Evolutionary conservation across 1,139 yeast species (phyloP).

Genomic region (Waltiozyma sp.): DNA sequence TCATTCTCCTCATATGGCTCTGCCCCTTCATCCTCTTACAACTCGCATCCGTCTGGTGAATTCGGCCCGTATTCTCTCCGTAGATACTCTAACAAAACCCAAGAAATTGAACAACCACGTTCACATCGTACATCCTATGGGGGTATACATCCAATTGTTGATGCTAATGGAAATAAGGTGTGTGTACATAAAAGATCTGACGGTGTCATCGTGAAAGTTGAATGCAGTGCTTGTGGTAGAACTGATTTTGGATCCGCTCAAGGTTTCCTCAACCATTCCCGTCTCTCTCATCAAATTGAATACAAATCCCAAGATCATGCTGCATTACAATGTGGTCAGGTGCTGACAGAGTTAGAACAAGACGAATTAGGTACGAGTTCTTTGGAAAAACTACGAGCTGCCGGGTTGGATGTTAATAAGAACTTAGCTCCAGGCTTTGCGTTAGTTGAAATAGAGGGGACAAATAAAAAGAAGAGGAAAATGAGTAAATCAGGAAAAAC

Average conservation of each 20-base stretch:
- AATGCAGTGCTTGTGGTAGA: conserved; percentile 58
- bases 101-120: conserved; percentile 5
- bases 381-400: conserved; percentile 30
- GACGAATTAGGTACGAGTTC: conserved; percentile 45
- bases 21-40: not conserved
- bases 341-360: conserved; percentile 46
- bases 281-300: conserved; percentile 66
- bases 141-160: conserved; percentile 23
- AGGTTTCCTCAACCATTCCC: conserved; percentile 67
- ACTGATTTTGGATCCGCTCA: conserved; percentile 70
- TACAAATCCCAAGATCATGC: conserved; percentile 69
- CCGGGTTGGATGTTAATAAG: conserved; percentile 23
- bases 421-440: conserved; percentile 23
- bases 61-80: conserved; percentile 6
- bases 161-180: conserved; percentile 23
- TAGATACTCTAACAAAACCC: conserved; percentile 1
- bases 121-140: conserved; percentile 21
- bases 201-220: conserved; percentile 56
- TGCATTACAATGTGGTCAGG: conserved; percentile 57
- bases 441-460: conserved; percentile 17
- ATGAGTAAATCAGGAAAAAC: conserved; percentile 3
- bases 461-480: conserved; percentile 8
- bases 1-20: not conserved
- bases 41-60: not conserved
- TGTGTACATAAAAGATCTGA: conserved; percentile 65